These are phyloP conservation scores for Bremia lactucae DNA, from an alignment of 352 stramenopile genomes.

Conservation along the genomic window DNA sequence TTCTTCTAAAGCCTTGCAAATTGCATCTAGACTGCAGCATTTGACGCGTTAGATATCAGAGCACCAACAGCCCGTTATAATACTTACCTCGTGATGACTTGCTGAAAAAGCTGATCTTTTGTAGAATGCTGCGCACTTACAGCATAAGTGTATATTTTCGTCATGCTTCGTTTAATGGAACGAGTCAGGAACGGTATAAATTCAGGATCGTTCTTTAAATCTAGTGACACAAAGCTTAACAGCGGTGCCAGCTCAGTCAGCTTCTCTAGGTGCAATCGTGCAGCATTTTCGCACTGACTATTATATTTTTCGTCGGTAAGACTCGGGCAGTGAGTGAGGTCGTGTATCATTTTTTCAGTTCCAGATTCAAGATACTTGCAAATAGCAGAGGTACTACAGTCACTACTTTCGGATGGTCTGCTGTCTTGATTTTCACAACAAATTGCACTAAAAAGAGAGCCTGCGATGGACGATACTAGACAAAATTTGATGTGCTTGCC, in stretches of 20 bases:
- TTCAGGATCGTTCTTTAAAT: neutral
- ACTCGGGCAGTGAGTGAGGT: conserved; percentile 10
- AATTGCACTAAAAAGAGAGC: conserved; percentile 16
- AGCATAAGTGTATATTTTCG: conserved; percentile 34
- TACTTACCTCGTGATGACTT: conserved; percentile 32
- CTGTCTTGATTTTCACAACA: conserved; percentile 6
- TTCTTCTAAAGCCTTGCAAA: conserved; percentile 15
- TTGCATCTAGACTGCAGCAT: conserved; percentile 20
- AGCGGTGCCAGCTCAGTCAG: conserved; percentile 13
- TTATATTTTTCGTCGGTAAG: conserved; percentile 3
- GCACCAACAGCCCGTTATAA: neutral
- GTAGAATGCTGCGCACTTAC: conserved; percentile 14
- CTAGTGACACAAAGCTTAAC: conserved; percentile 7
- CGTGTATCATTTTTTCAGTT: conserved; percentile 12
- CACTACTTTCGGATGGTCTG: neutral
- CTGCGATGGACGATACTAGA: conserved; percentile 16
- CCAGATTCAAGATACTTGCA: conserved; percentile 6
- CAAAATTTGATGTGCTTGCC: conserved; percentile 11
- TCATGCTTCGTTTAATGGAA: conserved; percentile 31
- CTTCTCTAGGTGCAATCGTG: conserved; percentile 29
- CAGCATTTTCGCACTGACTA: conserved; percentile 24
- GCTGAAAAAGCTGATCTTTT: conserved; percentile 18
- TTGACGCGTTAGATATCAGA: conserved; percentile 11
- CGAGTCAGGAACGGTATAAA: conserved; percentile 29
- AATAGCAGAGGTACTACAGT: conserved; percentile 1